Percentiles rank a stretch among this genome's conserved stretches.
Evolutionary conservation across 2,329 filamentous ascomycete species (phyloP).

Genomic region (Cryphonectria parasitica): DNA sequence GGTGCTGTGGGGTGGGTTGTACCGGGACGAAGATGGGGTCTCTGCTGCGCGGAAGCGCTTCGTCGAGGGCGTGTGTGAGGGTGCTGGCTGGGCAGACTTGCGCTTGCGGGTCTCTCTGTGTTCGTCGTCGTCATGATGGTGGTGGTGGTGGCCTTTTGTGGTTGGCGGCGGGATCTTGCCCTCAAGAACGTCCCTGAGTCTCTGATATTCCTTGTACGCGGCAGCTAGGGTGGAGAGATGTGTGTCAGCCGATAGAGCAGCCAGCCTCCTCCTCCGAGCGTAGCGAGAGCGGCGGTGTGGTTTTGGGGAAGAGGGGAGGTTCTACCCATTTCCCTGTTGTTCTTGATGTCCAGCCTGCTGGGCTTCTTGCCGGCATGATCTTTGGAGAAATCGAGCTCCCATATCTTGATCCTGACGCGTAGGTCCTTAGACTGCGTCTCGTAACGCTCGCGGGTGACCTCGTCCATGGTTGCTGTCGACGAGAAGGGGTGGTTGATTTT

Average conservation of each 20-base stretch:
- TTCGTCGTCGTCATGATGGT: conserved; percentile 38
- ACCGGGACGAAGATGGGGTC: conserved; percentile 47
- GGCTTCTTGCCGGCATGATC: conserved; percentile 70
- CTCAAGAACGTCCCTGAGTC: conserved; percentile 60
- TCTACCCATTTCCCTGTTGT: conserved; percentile 71
- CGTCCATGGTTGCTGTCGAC: conserved; percentile 48
- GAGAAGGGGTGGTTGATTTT: neutral
- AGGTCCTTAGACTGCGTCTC: conserved; percentile 58
- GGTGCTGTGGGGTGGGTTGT: conserved; percentile 32
- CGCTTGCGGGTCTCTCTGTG: conserved; percentile 45
- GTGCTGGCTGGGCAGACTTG: conserved; percentile 39
- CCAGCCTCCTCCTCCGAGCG: neutral
- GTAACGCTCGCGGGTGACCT: conserved; percentile 47
- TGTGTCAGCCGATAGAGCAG: conserved; percentile 2
- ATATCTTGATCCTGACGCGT: conserved; percentile 72
- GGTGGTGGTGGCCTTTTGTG: conserved; percentile 34
- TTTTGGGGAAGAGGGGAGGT: neutral
- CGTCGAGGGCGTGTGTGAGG: conserved; percentile 49
- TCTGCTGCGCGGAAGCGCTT: conserved; percentile 53
- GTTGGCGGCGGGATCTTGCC: conserved; percentile 53
- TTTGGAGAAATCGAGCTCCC: conserved; percentile 71
- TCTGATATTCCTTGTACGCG: conserved; percentile 80
- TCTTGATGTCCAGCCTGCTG: conserved; percentile 75
- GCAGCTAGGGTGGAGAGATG: conserved; percentile 49
- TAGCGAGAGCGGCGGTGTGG: neutral